A percentile compares a stretch with the other conserved stretches of the same genome.
phyloP scores from a whole-genome alignment of 805 yeast species.

The Cyberlindnera mississippiensis region DNA sequence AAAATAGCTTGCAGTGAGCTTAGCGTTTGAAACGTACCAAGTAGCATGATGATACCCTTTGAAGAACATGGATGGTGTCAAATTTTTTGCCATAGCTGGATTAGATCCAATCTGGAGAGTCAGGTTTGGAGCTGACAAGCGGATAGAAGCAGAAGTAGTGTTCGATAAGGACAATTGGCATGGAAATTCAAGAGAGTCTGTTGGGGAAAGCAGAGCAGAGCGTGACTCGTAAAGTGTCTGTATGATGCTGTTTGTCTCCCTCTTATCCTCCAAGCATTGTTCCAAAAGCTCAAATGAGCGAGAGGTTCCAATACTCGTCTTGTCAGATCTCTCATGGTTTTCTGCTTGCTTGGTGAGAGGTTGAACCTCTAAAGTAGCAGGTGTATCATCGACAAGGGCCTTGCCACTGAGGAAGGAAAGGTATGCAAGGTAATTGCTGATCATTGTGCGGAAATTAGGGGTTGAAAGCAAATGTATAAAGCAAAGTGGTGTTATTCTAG shows the following conservation, averaged over 20 bases:
- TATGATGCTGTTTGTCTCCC: not conserved
- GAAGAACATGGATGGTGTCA: constrained; percentile 9
- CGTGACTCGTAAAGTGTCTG: constrained; percentile 1
- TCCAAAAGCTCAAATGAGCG: not conserved
- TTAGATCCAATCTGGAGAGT: constrained; percentile 4
- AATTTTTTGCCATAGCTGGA: not conserved
- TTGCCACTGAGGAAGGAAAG: no score
- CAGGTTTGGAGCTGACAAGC: constrained; percentile 1
- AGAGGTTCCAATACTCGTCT: no score
- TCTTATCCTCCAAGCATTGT: constrained; percentile 3
- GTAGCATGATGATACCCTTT: constrained; percentile 62
- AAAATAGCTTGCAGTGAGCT: constrained; percentile 53
- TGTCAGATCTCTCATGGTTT: no score
- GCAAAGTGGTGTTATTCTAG: no score
- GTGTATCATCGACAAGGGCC: no score
- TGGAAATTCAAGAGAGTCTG: not conserved
- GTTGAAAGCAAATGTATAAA: no score
- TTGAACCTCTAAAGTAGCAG: no score
- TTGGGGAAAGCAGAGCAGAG: not conserved
- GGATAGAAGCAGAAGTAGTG: not conserved
- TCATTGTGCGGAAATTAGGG: no score
- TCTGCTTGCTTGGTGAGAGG: no score
- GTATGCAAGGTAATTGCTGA: no score
- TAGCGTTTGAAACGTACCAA: constrained; percentile 72
- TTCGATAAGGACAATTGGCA: no score